Conservation (phyloP, 371 early-diverging fungal species). For the Capniomyces stellatus region DNA sequence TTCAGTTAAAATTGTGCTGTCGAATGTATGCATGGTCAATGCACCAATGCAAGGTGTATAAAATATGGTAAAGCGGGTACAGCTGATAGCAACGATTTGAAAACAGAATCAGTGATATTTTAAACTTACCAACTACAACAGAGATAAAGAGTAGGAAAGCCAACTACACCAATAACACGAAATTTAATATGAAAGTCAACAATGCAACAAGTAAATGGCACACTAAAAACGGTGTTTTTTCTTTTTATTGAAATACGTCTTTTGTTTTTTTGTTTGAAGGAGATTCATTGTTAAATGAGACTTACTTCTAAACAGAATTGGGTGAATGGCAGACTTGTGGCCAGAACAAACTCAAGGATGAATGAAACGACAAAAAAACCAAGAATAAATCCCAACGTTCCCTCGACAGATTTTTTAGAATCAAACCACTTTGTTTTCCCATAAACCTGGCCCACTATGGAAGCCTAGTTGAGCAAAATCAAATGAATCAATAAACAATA, state of each 20-base stretch:
- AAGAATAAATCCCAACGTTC: slow-evolving; percentile 58
- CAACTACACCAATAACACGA: no score
- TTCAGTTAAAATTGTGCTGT: no score
- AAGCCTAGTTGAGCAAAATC: slow-evolving; percentile 29
- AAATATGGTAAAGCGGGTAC: no score
- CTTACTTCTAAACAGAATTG: not conserved
- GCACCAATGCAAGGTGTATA: no score
- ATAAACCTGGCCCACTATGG: slow-evolving; percentile 53
- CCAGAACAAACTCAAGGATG: slow-evolving; percentile 37
- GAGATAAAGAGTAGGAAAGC: not conserved
- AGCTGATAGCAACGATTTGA: no score
- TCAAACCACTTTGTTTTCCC: slow-evolving; percentile 59
- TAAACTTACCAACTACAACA: not conserved
- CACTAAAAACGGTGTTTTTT: no score
- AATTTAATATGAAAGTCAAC: no score
- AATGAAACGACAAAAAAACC: slow-evolving; percentile 27
- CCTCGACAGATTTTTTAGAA: slow-evolving; percentile 70
- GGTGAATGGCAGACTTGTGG: not conserved
- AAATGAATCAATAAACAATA: no score
- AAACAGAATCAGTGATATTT: not conserved
- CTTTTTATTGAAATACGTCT: no score
- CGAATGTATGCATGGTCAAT: no score
- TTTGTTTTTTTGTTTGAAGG: not conserved
- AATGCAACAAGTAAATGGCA: no score
- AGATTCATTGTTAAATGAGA: not conserved